Conservation (phyloP, 495 filamentous ascomycete genomes). For the Penicillium paradoxum region DNA sequence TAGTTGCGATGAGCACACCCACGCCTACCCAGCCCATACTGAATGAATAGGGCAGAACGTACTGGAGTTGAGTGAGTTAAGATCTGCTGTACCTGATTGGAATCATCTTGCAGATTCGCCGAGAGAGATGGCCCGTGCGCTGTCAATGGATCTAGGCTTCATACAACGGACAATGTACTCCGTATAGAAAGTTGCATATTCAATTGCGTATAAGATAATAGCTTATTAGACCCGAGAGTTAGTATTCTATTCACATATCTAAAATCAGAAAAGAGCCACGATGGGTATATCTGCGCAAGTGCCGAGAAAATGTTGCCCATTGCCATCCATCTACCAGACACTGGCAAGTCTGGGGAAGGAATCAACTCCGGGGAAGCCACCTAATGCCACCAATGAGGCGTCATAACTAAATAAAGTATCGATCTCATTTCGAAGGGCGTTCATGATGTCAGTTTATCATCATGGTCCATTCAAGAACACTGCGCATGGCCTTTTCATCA, state of each 20-base stretch:
- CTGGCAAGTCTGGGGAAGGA: not conserved
- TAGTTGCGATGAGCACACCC: conserved; percentile 29
- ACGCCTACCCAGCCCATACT: conserved; percentile 38
- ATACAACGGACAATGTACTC: no score
- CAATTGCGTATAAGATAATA: no score
- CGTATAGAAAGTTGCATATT: no score
- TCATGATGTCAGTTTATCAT: conserved; percentile 32
- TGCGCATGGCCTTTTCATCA: not conserved
- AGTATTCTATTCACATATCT: not conserved
- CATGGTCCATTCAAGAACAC: conserved; percentile 5
- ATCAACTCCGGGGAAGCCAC: not conserved
- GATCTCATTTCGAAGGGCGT: not conserved
- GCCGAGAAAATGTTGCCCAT: not conserved
- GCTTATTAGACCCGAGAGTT: no score
- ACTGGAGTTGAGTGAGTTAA: not conserved
- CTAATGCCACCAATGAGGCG: not conserved
- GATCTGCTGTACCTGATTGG: not conserved
- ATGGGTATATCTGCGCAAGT: not conserved
- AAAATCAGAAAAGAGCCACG: not conserved
- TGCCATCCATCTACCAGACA: no score
- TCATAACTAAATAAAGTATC: not conserved
- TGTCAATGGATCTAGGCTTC: conserved; percentile 3
- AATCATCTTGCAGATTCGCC: conserved; percentile 14
- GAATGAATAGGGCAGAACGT: not conserved
- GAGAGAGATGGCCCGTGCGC: conserved; percentile 19